phyloP scores from a whole-genome alignment of 768 basidiomycete species.

The Hygrophoropsis aurantiaca region DNA sequence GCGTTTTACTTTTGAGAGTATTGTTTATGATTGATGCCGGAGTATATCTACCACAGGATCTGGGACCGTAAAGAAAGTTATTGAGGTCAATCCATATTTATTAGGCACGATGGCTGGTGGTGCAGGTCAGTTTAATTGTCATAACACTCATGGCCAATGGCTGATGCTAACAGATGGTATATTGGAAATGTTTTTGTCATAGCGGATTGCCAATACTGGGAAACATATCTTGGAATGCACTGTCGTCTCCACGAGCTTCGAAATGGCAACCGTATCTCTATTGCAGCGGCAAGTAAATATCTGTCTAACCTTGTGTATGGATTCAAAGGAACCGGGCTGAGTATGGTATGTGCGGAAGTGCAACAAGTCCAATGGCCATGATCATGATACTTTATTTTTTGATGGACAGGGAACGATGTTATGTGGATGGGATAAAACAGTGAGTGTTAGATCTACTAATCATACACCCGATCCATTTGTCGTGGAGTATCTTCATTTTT shows the following conservation, averaged over 20 bases:
- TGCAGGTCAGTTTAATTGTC: conserved; percentile 43
- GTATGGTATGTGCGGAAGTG: conserved; percentile 48
- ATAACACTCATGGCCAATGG: too few species aligned
- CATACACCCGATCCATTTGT: not conserved
- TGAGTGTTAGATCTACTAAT: conserved; percentile 24
- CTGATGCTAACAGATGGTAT: not conserved
- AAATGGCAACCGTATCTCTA: conserved; percentile 63
- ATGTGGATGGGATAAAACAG: conserved; percentile 70
- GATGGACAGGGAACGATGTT: conserved; percentile 62
- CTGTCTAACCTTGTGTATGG: conserved; percentile 66
- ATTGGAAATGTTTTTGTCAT: not conserved
- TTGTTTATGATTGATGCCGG: not conserved
- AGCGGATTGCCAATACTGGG: conserved; percentile 63
- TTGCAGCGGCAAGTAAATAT: conserved; percentile 68
- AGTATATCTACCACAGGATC: conserved; percentile 44
- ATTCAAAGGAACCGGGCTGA: conserved; percentile 70
- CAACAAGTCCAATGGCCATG: too few species aligned
- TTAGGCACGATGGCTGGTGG: conserved; percentile 75
- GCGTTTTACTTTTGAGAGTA: not conserved
- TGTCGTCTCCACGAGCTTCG: conserved; percentile 65
- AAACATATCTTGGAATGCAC: conserved; percentile 70
- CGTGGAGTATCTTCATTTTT: not conserved
- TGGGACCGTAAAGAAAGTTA: conserved; percentile 70
- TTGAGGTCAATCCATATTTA: conserved; percentile 68
- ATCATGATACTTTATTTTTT: too few species aligned